Conservation (phyloP, 2,329 filamentous ascomycete species). For the Ceratocystis albifundus region DNA sequence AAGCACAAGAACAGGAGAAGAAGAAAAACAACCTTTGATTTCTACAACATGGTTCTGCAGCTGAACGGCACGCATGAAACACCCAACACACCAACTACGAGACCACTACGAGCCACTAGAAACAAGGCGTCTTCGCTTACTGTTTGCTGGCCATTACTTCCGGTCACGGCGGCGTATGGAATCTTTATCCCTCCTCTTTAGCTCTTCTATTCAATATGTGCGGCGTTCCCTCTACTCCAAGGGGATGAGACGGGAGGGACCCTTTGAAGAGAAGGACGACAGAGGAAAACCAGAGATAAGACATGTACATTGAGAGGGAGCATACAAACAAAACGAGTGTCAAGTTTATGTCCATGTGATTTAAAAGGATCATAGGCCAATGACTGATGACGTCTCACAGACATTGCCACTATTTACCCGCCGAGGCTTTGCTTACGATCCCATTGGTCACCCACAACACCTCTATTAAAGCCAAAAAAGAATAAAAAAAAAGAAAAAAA, state of each 20-base stretch:
- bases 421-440: neutral
- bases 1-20: neutral
- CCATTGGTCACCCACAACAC: neutral
- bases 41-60: neutral
- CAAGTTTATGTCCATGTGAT: neutral
- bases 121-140: neutral
- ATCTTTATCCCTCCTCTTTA: neutral
- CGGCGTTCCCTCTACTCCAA: neutral
- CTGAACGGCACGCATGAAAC: neutral
- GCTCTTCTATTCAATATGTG: neutral
- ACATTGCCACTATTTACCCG: neutral
- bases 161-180: too few relatives aligned
- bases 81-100: neutral
- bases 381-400: neutral
- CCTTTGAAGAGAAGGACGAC: neutral
- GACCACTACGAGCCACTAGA: neutral
- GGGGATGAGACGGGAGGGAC: neutral
- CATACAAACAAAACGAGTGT: neutral
- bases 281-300: neutral
- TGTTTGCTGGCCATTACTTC: too few relatives aligned
- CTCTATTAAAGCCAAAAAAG: neutral
- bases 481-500: too few relatives aligned
- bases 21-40: neutral
- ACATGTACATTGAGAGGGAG: neutral
- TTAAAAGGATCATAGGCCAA: neutral